A percentile compares a stretch with the other conserved stretches of the same genome.
Evolutionary conservation across 768 basidiomycete species (phyloP).

Genomic region (Amylocystis lapponica): DNA sequence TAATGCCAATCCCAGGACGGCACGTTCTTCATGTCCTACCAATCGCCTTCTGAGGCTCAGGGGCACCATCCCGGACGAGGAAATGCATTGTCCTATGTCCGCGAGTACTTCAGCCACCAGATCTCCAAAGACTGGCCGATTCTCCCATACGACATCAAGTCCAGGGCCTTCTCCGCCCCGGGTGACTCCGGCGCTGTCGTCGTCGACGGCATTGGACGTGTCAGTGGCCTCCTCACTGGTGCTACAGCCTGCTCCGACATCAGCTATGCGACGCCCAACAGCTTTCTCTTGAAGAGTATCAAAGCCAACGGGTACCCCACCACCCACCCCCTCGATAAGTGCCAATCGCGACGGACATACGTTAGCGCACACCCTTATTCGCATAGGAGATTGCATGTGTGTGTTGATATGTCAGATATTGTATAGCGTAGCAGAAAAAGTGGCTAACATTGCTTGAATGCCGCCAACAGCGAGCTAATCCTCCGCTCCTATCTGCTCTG

Average conservation of each 20-base stretch:
- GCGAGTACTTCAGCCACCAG: constrained; percentile 11
- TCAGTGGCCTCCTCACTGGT: constrained; percentile 24
- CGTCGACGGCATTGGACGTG: constrained; percentile 18
- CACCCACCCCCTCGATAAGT: too few species aligned
- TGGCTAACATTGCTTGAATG: too few species aligned
- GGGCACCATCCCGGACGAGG: constrained; percentile 20
- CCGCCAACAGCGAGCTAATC: neutral
- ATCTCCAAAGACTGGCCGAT: constrained; percentile 14
- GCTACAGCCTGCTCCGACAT: constrained; percentile 1
- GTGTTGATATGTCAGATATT: too few species aligned
- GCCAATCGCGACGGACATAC: too few species aligned
- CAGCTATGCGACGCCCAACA: constrained; percentile 24
- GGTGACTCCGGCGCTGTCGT: constrained; percentile 35
- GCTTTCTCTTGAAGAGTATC: constrained; percentile 1
- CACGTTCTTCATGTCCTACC: neutral
- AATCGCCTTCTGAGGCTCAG: constrained; percentile 3
- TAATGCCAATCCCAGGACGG: neutral
- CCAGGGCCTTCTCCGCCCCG: constrained; percentile 27
- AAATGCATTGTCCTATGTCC: constrained; percentile 20
- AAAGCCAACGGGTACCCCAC: constrained; percentile 2
- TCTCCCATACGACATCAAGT: constrained; percentile 16
- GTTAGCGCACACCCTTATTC: too few species aligned
- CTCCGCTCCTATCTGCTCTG: neutral
- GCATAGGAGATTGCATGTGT: too few species aligned
- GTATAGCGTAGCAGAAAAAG: too few species aligned